phyloP scores from a whole-genome alignment of 2,329 filamentous ascomycete genomes.

The Calonectria pauciramosa region DNA sequence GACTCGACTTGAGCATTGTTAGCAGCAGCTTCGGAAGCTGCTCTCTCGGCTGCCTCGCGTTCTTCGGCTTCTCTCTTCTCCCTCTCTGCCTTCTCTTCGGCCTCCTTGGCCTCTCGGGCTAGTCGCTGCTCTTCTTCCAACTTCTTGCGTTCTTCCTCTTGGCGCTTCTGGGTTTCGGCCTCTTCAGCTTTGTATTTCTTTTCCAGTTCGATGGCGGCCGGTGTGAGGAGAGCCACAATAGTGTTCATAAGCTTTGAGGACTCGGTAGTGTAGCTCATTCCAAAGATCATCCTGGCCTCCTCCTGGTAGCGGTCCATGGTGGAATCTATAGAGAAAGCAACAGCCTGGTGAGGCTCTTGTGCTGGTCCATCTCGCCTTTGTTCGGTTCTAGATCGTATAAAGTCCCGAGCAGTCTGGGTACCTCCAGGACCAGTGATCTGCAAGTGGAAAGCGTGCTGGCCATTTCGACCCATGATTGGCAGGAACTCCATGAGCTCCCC shows the following conservation, averaged over 20 bases:
- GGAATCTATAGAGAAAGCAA: slow-evolving; percentile 78
- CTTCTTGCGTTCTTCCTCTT: slow-evolving; percentile 71
- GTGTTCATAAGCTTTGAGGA: slow-evolving; percentile 77
- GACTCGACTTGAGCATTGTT: slow-evolving; percentile 30
- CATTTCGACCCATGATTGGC: slow-evolving; percentile 60
- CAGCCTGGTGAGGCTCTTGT: slow-evolving; percentile 79
- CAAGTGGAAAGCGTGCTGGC: slow-evolving; percentile 70
- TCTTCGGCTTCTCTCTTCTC: slow-evolving; percentile 81
- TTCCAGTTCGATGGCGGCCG: slow-evolving; percentile 86
- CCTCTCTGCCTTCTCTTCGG: slow-evolving; percentile 74
- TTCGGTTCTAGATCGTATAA: slow-evolving; percentile 61
- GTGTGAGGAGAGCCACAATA: slow-evolving; percentile 81
- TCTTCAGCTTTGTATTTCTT: slow-evolving; percentile 76
- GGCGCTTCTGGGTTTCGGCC: slow-evolving; percentile 63
- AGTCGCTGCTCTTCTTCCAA: slow-evolving; percentile 76
- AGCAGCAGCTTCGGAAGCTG: slow-evolving; percentile 68
- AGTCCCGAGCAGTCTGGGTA: slow-evolving; percentile 66
- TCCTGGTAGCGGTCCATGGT: slow-evolving; percentile 89
- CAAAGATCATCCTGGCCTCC: slow-evolving; percentile 90
- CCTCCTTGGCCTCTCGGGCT: slow-evolving; percentile 78
- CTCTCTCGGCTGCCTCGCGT: slow-evolving; percentile 68
- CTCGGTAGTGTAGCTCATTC: slow-evolving; percentile 72
- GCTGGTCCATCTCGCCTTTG: slow-evolving; percentile 61
- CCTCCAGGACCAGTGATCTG: slow-evolving; percentile 67
- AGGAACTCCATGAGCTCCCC: slow-evolving; percentile 70